Base-by-base conservation (phyloP, 257 asterid genomes). In the Rubia yunnanensis region DNA sequence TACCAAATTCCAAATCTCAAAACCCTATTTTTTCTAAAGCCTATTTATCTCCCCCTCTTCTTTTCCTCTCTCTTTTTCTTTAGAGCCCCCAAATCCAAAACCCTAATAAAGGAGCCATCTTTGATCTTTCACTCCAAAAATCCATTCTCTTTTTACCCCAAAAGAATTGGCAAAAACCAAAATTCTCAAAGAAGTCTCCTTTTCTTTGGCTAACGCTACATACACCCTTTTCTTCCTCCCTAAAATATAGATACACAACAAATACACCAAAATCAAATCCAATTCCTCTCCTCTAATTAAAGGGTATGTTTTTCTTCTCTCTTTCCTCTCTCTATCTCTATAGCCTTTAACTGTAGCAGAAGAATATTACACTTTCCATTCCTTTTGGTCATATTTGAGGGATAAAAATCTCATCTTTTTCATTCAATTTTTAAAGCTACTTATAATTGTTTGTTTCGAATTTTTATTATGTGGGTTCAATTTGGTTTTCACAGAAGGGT, bases 291-390 rank as follows among this genome's bases (percentile, higher is more conserved):
- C 63, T 72, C 83, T 70, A 66, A 72, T 81, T 36, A 63, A 32
- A 44, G 54, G 86, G 88, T 86, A 83, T 55, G 85, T 72, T 63
- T 68, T 67, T 60, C 52, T 70, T 22, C 61, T 41, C 61, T 41
- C n/a, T 31, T 54, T 23, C n/a, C 27, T 27, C 52, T 44, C 52
- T 32, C 36, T 1, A 32, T 32, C 36, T 11, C 10, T 39, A 39
- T 56, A 56, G 32, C 60, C 60, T 31, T 31, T 56, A 56, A 26
- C 36, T 10, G 36, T 56, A 56, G 35, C 36, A 56, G 36, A 10
- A 56, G 35, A 56, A 56, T 56, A 55, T 13, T 13, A 15, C 34
- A 56, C 20, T 6, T 15, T 15, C 44, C 22, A 30, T 59, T 30
- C n/a, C 30, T 59, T 30, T 59, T 18, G 18, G 32, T 7, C n/a